phyloP scores from a whole-genome alignment of 139 green algal genomes.

The Volvox reticuliferus region DNA sequence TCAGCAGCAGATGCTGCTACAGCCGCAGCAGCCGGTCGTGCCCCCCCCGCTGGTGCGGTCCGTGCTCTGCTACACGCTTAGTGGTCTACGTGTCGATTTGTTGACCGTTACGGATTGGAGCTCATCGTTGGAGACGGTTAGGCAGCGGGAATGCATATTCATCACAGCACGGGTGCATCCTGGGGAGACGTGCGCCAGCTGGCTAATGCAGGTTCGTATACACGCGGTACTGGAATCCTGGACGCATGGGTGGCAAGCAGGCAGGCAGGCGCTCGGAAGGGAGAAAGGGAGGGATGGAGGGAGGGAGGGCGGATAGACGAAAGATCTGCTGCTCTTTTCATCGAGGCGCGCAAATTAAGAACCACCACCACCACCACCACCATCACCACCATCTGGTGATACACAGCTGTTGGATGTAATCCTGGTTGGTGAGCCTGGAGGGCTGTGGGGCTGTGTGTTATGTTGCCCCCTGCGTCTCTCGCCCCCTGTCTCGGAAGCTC shows the following conservation, averaged over 20 bases:
- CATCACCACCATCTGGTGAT: too few species aligned
- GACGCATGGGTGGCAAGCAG: too few species aligned
- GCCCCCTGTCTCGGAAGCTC: too few species aligned
- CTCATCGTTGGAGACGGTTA: slow-evolving; percentile 46
- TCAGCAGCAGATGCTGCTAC: not conserved
- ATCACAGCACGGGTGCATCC: slow-evolving; percentile 80
- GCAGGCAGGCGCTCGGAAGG: not conserved
- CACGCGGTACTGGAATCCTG: too few species aligned
- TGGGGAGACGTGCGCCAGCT: slow-evolving; percentile 82
- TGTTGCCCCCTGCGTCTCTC: too few species aligned
- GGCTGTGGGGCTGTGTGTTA: too few species aligned
- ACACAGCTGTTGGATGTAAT: too few species aligned
- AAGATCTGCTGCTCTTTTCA: too few species aligned
- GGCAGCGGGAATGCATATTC: slow-evolving; percentile 59
- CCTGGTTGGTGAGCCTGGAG: too few species aligned
- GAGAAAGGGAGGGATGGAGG: too few species aligned
- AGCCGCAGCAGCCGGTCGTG: not conserved
- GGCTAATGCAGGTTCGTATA: slow-evolving; percentile 73
- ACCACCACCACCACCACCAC: not conserved
- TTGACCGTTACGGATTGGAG: slow-evolving; percentile 72
- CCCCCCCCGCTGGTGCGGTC: slow-evolving; percentile 52
- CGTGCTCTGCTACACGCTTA: slow-evolving; percentile 66
- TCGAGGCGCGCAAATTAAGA: too few species aligned
- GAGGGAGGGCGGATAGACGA: too few species aligned
- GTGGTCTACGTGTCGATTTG: slow-evolving; percentile 56